Base-by-base conservation (phyloP, 768 basidiomycete species). In the Kwoniella sp. region DNA sequence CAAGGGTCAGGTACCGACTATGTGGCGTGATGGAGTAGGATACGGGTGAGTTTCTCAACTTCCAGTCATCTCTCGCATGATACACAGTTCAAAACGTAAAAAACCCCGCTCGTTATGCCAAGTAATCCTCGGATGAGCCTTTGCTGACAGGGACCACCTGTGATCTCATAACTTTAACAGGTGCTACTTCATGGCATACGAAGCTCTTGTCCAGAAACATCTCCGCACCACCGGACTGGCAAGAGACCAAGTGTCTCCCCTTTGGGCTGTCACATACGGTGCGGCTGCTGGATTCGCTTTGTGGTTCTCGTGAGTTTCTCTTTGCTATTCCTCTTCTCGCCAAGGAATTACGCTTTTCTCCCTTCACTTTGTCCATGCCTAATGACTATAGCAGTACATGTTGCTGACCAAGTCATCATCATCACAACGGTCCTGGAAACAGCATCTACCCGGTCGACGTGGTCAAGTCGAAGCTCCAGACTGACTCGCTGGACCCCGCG, bases 381-480 rank as follows among this genome's bases (percentile, higher is more conserved):
- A n/a, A n/a, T n/a, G n/a, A n/a, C n/a, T n/a, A n/a, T n/a, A n/a
- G n/a, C n/a, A n/a, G n/a, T n/a, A n/a, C n/a, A n/a, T n/a, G n/a
- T n/a, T n/a, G n/a, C n/a, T n/a, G n/a, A n/a, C n/a, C n/a, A n/a
- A n/a, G n/a, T n/a, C n/a, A n/a, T n/a, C n/a, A n/a, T n/a, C n/a
- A n/a, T n/a, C n/a, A n/a, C n/a, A n/a, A n/a, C n/a, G n/a, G n/a
- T n/a, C n/a, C n/a, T n/a, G n/a, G n/a, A n/a, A n/a, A n/a, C n/a
- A 83, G 91, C 10, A 93, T 92, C 82, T 95, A 95, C 83, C 93
- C 92, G 17, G 89, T 94, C 79, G 93, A 96, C 80, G 91, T 96
- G 85, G 87, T 97, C 75, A 98, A 98, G 77, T 92, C 91, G 26
- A 87, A 92, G 57, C 90, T 97, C 84, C 95, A 98, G 81, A 96